Conservation (phyloP, 2,329 filamentous ascomycete genomes). For the Taxawa tesnikishii region DNA sequence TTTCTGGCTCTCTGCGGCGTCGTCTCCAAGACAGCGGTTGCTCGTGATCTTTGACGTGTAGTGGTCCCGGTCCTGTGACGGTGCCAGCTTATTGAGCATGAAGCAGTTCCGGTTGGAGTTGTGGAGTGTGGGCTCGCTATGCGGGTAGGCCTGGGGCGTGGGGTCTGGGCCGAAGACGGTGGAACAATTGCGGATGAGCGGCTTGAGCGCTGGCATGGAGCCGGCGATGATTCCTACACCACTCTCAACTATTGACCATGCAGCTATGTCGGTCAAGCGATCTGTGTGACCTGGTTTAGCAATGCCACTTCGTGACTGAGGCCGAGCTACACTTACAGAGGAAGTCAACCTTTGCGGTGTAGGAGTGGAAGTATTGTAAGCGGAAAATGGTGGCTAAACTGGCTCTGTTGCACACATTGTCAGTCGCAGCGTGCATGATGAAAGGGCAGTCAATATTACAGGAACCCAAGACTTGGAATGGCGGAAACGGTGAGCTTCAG, state of each 20-base stretch:
- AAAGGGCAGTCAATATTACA: constrained; percentile 9
- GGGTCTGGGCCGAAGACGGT: too few species aligned
- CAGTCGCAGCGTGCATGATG: not conserved
- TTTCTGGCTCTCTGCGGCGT: too few species aligned
- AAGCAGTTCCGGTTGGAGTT: too few species aligned
- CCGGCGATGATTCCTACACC: constrained; percentile 9
- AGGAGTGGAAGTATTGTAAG: constrained; percentile 24
- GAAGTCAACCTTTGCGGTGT: constrained; percentile 21
- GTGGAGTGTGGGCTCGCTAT: too few species aligned
- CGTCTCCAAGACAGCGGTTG: too few species aligned
- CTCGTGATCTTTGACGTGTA: too few species aligned
- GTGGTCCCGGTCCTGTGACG: too few species aligned
- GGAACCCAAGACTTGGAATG: constrained; percentile 20
- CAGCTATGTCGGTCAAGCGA: constrained; percentile 7
- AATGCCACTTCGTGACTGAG: too few species aligned
- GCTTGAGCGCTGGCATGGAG: constrained; percentile 7
- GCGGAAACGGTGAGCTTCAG: constrained; percentile 20
- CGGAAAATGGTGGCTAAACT: constrained; percentile 35
- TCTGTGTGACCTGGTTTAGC: not conserved
- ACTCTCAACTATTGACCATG: constrained; percentile 9
- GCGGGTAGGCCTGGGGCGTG: too few species aligned
- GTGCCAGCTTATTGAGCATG: too few species aligned
- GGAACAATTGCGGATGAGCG: too few species aligned
- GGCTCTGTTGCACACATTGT: constrained; percentile 19
- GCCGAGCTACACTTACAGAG: constrained; percentile 14